phyloP scores from a whole-genome alignment of 2,329 filamentous ascomycete species.

The Neurospora sp. region DNA sequence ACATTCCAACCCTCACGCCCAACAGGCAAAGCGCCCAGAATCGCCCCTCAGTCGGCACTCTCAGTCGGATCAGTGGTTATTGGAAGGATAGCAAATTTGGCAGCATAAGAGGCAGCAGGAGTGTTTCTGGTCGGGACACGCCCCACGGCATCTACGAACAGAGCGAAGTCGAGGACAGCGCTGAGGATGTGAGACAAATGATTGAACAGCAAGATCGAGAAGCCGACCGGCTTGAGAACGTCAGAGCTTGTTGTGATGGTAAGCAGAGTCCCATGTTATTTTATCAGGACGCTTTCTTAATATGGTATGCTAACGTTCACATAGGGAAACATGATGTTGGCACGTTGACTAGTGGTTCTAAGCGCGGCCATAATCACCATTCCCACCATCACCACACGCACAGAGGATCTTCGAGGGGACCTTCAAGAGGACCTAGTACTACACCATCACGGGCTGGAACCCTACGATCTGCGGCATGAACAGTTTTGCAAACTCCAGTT shows the following conservation, averaged over 20 bases:
- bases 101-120: conserved; percentile 40
- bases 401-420: conserved; percentile 13
- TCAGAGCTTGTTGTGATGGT: conserved; percentile 96
- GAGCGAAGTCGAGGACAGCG: conserved; percentile 60
- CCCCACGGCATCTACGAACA: conserved; percentile 37
- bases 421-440: conserved; percentile 7
- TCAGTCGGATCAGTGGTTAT: conserved; percentile 51
- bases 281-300: neutral
- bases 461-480: conserved; percentile 18
- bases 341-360: conserved; percentile 39
- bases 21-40: conserved; percentile 28
- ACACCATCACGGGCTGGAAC: conserved; percentile 18
- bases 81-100: conserved; percentile 44
- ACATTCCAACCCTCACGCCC: conserved; percentile 46
- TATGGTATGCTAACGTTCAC: conserved; percentile 14
- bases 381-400: conserved; percentile 23
- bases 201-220: conserved; percentile 72
- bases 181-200: conserved; percentile 71
- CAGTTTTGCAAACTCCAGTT: neutral
- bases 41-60: conserved; percentile 31
- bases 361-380: conserved; percentile 32
- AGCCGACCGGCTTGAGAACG: conserved; percentile 78
- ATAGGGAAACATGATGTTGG: conserved; percentile 66
- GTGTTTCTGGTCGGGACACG: conserved; percentile 30
- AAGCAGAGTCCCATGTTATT: conserved; percentile 29